These are phyloP conservation scores for Paramecium biaurelia DNA, from an alignment of 73 alveolate species.

Conservation along the genomic window DNA sequence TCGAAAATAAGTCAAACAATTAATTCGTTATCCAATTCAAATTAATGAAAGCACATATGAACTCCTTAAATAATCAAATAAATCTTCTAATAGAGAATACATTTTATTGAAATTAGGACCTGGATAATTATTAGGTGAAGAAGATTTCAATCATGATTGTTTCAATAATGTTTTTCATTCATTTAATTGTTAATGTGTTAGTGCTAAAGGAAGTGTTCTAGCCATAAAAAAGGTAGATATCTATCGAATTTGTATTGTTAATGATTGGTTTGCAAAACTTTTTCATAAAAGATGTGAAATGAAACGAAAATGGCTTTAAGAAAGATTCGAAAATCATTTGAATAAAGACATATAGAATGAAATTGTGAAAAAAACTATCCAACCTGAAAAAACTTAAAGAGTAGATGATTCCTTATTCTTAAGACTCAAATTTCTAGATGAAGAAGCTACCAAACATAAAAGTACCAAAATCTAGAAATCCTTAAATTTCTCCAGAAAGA, in stretches of 20 bases:
- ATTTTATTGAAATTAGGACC: not conserved
- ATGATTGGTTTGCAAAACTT: slow-evolving; percentile 46
- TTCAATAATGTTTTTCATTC: not conserved
- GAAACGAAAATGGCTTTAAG: slow-evolving; percentile 33
- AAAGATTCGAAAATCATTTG: not conserved
- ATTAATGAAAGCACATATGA: not conserved
- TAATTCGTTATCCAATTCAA: not conserved
- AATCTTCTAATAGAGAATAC: not conserved
- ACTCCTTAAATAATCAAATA: not conserved
- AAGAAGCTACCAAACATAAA: not conserved
- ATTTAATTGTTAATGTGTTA: not conserved
- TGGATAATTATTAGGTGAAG: not conserved
- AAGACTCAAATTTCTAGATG: not conserved
- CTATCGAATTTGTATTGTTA: not conserved
- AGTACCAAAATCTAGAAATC: not conserved
- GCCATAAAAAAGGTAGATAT: slow-evolving; percentile 3
- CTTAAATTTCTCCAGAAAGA: not conserved
- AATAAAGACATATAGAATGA: not conserved
- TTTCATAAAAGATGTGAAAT: slow-evolving; percentile 37
- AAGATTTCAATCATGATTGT: not conserved
- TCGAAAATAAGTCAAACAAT: not conserved
- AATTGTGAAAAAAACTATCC: not conserved
- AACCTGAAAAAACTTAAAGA: not conserved
- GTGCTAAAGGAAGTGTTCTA: not conserved
- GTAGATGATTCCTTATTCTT: not conserved